These are phyloP conservation scores for Ceratocystis huliohia DNA, from an alignment of 2,329 filamentous ascomycete species.

Conservation along the genomic window DNA sequence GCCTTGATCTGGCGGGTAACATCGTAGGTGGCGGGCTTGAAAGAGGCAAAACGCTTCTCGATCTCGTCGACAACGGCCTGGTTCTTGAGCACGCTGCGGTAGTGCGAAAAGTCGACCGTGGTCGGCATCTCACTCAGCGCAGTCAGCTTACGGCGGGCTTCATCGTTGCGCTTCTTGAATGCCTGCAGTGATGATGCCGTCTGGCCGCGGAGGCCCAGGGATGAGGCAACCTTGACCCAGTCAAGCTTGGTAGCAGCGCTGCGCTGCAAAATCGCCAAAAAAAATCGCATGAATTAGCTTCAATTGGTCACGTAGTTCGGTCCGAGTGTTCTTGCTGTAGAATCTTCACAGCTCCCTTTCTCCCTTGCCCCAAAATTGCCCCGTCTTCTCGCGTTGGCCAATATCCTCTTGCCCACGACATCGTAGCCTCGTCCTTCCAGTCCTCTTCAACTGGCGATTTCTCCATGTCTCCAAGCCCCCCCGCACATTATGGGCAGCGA, in stretches of 20 bases:
- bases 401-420: too few species aligned
- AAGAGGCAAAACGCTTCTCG: constrained; percentile 83
- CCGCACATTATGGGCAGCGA: background rate
- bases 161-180: constrained; percentile 99
- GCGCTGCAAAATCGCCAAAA: constrained; percentile 48
- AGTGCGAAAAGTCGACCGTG: constrained; percentile 82
- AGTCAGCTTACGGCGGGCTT: constrained; percentile 87
- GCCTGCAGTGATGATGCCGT: constrained; percentile 81
- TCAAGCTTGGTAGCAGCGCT: constrained; percentile 98
- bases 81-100: constrained; percentile 92
- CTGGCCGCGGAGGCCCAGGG: constrained; percentile 90
- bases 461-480: too few species aligned
- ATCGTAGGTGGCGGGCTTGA: constrained; percentile 91
- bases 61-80: constrained; percentile 89
- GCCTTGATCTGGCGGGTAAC: constrained; percentile 89
- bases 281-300: constrained; percentile 7
- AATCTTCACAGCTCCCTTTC: too few species aligned
- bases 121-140: constrained; percentile 72
- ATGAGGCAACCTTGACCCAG: constrained; percentile 89
- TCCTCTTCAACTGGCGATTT: too few species aligned
- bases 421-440: too few species aligned
- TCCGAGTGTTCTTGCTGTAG: too few species aligned
- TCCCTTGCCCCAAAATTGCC: too few species aligned
- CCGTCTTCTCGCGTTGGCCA: too few species aligned
- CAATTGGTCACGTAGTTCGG: background rate